Evolutionary conservation across 73 alveolate species (phyloP), one percentile per base, ranked within the genome.

Genomic region (Symbiodinium natans): DNA sequence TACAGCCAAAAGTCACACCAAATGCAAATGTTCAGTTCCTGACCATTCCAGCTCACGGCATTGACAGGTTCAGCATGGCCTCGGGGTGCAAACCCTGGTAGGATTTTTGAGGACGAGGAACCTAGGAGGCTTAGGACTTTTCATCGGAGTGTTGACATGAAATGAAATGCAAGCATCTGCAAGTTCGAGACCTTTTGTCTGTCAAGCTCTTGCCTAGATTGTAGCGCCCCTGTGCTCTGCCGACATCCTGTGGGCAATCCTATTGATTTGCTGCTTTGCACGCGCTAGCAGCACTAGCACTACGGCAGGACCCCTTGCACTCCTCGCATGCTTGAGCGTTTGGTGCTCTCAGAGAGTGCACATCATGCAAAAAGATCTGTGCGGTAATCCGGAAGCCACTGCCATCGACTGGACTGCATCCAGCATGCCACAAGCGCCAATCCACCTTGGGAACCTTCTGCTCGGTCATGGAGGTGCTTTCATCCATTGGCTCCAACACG

Each of bases 351-450:
- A 52, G 71, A 52, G 71, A 52, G 71, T 52, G 71, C 71, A 52
- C 71, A 23, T 52, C 71, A 52, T 63, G 59, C 25, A 88, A 83
- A 63, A 88, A 88, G 95, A 88, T 63, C 54, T 88, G 95, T 4
- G 95, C 95, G 2, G 95, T 88, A 15, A 88, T 56, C 73, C 95
- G 10, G 38, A 36, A 63, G 29, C 73, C 42, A 3, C 33, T 9
- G 11, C 82, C 82, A 36, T 87, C 94, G 86, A 63, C 11, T 25
- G 95, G 86, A 33, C 95, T 88, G 42, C 95, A 88, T 25, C 95
- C 95, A 6, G 95, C 95, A 63, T 88, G 95, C 95, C 95, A 88
- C 95, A 88, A 41, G 74, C 95, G 95, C 95, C 95, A 88, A n/a
- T 88, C 95, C 36, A 83, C 86, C 43, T 68, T 88, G 74, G 39